These are phyloP conservation scores for Chloris gayana DNA, from an alignment of 176 grass and related monocot species.

Conservation along the genomic window DNA sequence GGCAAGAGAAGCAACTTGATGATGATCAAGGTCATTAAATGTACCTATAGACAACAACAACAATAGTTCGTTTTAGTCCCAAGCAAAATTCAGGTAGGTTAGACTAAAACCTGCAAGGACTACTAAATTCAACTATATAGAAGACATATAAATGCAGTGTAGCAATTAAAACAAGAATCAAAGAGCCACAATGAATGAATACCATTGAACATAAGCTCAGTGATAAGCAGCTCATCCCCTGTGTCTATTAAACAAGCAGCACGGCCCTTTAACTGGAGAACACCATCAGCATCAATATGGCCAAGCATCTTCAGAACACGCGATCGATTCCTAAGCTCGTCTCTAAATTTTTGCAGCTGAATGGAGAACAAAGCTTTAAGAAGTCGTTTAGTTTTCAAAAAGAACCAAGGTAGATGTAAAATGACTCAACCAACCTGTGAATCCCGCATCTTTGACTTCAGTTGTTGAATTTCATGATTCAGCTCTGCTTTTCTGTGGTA, in stretches of 20 bases:
- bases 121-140: slow-evolving; percentile 65
- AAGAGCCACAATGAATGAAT: background rate
- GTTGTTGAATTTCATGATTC: slow-evolving; percentile 86
- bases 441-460: slow-evolving; percentile 90
- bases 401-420: slow-evolving; percentile 22
- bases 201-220: slow-evolving; percentile 99
- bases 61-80: background rate
- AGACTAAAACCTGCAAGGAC: background rate
- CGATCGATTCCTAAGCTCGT: slow-evolving; percentile 92
- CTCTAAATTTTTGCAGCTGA: slow-evolving; percentile 97
- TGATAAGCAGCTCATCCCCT: slow-evolving; percentile 95
- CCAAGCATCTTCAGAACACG: slow-evolving; percentile 96
- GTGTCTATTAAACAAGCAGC: slow-evolving; percentile 99
- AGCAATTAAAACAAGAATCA: background rate
- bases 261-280: slow-evolving; percentile 94
- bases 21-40: slow-evolving; percentile 98
- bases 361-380: slow-evolving; percentile 29
- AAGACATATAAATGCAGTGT: slow-evolving; percentile 17
- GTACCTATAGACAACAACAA: slow-evolving; percentile 52
- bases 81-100: background rate
- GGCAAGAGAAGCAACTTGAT: slow-evolving; percentile 87
- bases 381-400: slow-evolving; percentile 33
- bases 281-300: slow-evolving; percentile 92
- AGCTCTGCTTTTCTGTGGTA: slow-evolving; percentile 96
- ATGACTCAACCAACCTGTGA: slow-evolving; percentile 71